phyloP scores from a whole-genome alignment of 345 rosid genomes.

The Murraya koenigii region DNA sequence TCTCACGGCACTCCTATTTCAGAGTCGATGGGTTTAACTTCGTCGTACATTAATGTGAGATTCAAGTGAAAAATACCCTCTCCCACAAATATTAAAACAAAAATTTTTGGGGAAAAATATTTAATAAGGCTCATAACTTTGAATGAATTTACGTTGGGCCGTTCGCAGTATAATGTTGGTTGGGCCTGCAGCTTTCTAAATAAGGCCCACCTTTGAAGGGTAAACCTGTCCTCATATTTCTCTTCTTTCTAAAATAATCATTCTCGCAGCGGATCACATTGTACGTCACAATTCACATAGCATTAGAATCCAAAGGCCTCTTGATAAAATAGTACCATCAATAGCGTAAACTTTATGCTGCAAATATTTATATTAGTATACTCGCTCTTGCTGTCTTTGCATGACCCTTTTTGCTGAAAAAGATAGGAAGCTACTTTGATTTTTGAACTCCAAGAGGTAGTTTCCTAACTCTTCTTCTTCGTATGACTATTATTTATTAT shows the following conservation, averaged over 20 bases:
- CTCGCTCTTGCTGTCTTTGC: not conserved
- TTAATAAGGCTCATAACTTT: too few species aligned
- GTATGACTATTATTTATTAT: not conserved
- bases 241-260: not conserved
- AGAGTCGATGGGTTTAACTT: not conserved
- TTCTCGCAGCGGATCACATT: too few species aligned
- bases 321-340: not conserved
- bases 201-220: not conserved
- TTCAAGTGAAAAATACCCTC: too few species aligned
- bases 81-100: too few species aligned
- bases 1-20: not conserved
- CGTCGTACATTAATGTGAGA: not conserved
- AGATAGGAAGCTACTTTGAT: not conserved
- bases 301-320: too few species aligned
- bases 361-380: not conserved
- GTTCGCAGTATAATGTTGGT: not conserved
- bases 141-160: not conserved
- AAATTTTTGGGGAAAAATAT: too few species aligned
- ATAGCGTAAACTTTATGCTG: not conserved
- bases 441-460: conserved; percentile 1
- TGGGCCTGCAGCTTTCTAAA: not conserved
- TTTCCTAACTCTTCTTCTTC: not conserved
- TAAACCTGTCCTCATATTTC: not conserved
- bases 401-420: not conserved
- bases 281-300: too few species aligned